A percentile compares a stretch with the other conserved stretches of the same genome.
Conservation (phyloP, 2,329 filamentous ascomycete genomes). For the Coniosporium tulheliwenetii region DNA sequence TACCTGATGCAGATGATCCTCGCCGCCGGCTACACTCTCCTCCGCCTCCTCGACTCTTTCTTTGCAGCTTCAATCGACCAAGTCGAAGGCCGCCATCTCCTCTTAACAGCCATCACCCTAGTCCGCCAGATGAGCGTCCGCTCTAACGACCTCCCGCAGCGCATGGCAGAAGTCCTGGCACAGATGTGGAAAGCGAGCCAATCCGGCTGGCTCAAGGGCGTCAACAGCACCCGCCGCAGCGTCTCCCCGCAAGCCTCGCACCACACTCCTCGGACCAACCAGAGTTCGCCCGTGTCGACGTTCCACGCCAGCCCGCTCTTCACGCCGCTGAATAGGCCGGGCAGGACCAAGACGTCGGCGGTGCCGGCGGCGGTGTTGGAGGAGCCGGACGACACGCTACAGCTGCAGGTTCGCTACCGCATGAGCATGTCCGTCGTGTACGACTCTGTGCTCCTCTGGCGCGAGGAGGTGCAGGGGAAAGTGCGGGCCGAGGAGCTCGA, state of each 20-base stretch:
- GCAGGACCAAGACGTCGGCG: constrained; percentile 4
- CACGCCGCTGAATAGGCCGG: constrained; percentile 7
- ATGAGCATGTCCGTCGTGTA: constrained; percentile 79
- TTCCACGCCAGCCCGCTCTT: background rate
- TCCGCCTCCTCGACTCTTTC: constrained; percentile 63
- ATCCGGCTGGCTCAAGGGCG: constrained; percentile 6
- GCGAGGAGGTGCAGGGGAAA: constrained; percentile 49
- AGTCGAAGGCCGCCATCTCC: constrained; percentile 49
- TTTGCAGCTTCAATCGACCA: constrained; percentile 60
- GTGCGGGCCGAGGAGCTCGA: constrained; percentile 30
- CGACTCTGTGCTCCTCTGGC: constrained; percentile 75
- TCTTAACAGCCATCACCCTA: constrained; percentile 53
- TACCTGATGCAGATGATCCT: constrained; percentile 78
- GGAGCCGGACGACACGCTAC: constrained; percentile 47
- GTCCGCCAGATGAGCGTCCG: constrained; percentile 60
- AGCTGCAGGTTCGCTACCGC: constrained; percentile 67
- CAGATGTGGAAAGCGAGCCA: constrained; percentile 60
- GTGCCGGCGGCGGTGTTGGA: constrained; percentile 17
- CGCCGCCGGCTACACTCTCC: constrained; percentile 60
- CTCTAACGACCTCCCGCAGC: constrained; percentile 64
- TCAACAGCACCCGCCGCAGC: constrained; percentile 15
- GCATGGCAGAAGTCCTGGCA: constrained; percentile 70
- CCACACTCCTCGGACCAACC: too few relatives aligned
- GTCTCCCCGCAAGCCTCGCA: constrained; percentile 8
- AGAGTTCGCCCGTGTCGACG: too few relatives aligned